Base-by-base conservation (phyloP, 2,329 filamentous ascomycete genomes). In the Incumbomyces delicatus region DNA sequence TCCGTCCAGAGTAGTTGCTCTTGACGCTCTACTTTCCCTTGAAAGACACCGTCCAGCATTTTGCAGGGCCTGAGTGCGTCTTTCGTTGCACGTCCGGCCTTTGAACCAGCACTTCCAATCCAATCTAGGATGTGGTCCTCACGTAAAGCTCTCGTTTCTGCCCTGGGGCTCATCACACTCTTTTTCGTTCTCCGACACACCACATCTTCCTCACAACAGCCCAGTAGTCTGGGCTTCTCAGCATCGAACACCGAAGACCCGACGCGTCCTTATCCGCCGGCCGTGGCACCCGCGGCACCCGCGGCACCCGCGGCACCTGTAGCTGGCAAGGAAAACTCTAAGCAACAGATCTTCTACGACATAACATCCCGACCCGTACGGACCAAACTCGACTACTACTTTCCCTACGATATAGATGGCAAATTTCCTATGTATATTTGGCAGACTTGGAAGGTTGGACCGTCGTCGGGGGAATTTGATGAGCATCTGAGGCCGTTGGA, bases 371-470 rank as follows among this genome's bases (percentile, higher is more conserved):
- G 85, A 68, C 80, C 84, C 13, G 74, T 89, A 44, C 73, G 84
- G 77, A 70, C 95, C 53, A 77, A 92, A 68, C 78, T 98, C 48
- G 83, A 82, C 44, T 95, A 94, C 70, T 85, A 94, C 58, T 96
- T 92, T 66, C 87, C 89, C 16, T 98, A 96, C 73, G 85, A 95
- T 60, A 75, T 90, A 52, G 80, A 88, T 60, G 67, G 74, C 57
- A 94, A 90, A 65, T 96, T 96, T 65, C 92, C 92, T 2, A 89
- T 88, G 47, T 96, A 95, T 71, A 94, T 98, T 61, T 98, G 92
- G 92, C 92, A 98, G 73, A 98, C 92, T 12, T 98, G 92, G 92
- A 95, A 94, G 66, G 83, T 80, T 60, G 85, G 80, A 1, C 89
- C 90, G 0, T 77, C 81, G 1, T 84, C 87, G 17, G 74, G 78